Evolutionary conservation across 2,329 filamentous ascomycete species (phyloP), one percentile per base, ranked within the genome.

Genomic region (Aspergillus sp.): DNA sequence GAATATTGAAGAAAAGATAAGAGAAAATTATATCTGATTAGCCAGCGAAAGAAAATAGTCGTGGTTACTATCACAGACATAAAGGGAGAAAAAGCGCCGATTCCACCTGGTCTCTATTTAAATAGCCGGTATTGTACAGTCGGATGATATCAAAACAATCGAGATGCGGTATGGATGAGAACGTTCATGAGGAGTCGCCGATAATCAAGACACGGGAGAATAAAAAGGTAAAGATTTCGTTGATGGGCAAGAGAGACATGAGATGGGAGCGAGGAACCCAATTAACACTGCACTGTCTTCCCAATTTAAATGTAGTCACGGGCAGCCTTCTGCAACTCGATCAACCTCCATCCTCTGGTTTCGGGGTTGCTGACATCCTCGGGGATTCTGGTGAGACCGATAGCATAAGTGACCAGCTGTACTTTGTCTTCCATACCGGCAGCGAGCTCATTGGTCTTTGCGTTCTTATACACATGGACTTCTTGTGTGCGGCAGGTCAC

Each of bases 351-450:
- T 29, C 93, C 93, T 62, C 90, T 81, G 8, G 93, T 98, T 73
- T 98, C 93, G 2, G 90, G 88, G 68, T 98, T 97, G 75, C 85
- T 91, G 55, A 97, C 91, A 57, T 98, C 93, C 64, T 98, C 93
- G 2, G 93, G 85, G 47, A 95, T 83, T 53, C 93, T 79, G 4
- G 93, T 98, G 48, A 98, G 86, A 58, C 93, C 93, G 56, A 98
- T 97, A 51, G 91, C 93, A 62, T 98, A 98, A 2, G 93, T 97
- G 54, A 98, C 93, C 56, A 95, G 83, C 71, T 98, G 93, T 26
- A 98, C 93, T 72, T 90, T 94, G 71, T 98, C 93, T 69, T 98
- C 93, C 90, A 96, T 97, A 35, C 93, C 93, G 9, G 91, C 91
- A 3, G 91, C 90, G 38, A 98, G 80, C 67, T 96, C 78, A 51